phyloP scores from a whole-genome alignment of 805 yeast genomes.

The Lachancea fermentati region DNA sequence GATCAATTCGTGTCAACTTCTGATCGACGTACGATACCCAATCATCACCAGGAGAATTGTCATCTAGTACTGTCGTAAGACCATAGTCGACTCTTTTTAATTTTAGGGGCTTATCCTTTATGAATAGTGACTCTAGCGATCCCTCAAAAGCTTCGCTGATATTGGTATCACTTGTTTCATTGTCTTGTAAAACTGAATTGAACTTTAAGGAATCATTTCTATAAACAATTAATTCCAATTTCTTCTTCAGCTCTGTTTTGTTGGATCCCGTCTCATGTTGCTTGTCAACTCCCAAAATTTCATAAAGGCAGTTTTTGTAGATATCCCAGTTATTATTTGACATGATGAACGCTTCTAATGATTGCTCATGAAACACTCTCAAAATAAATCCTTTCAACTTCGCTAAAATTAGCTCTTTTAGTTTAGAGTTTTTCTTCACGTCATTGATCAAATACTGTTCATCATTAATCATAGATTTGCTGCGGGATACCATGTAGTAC shows the following conservation, averaged over 20 bases:
- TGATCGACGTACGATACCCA: slow-evolving; percentile 30
- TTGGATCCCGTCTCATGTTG: background rate
- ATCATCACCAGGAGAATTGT: slow-evolving; percentile 25
- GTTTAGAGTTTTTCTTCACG: slow-evolving; percentile 31
- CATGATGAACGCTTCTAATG: slow-evolving; percentile 52
- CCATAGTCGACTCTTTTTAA: slow-evolving; percentile 21
- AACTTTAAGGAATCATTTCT: slow-evolving; percentile 68
- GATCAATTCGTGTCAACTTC: slow-evolving; percentile 18
- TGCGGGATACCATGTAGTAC: slow-evolving; percentile 35
- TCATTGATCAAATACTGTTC: slow-evolving; percentile 36
- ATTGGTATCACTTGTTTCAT: slow-evolving; percentile 14
- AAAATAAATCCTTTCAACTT: slow-evolving; percentile 28
- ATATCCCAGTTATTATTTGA: slow-evolving; percentile 55
- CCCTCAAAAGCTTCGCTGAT: slow-evolving; percentile 15
- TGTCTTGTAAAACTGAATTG: slow-evolving; percentile 32
- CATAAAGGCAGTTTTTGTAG: slow-evolving; percentile 44
- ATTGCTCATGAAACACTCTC: slow-evolving; percentile 29
- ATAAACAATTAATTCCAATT: slow-evolving; percentile 54
- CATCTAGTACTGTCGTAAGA: slow-evolving; percentile 24
- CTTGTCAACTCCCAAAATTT: slow-evolving; percentile 26
- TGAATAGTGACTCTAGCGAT: slow-evolving; percentile 1
- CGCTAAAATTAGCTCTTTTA: slow-evolving; percentile 22
- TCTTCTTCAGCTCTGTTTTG: slow-evolving; percentile 32
- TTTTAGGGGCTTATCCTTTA: slow-evolving; percentile 8
- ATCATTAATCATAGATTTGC: slow-evolving; percentile 33